Evolutionary conservation across 257 asterid genomes (phyloP).

Genomic region (Solanum piurae): DNA sequence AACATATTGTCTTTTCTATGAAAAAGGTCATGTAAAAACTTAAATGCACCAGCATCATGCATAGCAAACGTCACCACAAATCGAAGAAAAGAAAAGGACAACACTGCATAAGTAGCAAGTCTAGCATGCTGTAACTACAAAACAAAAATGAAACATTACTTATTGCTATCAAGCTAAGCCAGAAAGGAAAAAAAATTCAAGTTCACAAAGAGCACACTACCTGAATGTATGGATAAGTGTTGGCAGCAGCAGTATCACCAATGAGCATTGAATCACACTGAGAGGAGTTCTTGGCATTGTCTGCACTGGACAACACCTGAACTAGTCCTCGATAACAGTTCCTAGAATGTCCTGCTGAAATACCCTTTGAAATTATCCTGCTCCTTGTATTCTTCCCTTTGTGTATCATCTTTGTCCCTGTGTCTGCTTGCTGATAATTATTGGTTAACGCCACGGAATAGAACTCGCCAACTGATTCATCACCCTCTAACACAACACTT

Average conservation of each 20-base stretch:
- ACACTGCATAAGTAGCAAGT: not conserved
- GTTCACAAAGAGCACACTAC: slow-evolving; percentile 13
- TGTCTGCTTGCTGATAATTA: slow-evolving; percentile 92
- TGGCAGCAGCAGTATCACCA: slow-evolving; percentile 79
- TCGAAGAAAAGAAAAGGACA: not conserved
- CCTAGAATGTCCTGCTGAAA: slow-evolving; percentile 83
- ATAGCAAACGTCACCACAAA: not conserved
- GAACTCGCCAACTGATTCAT: slow-evolving; percentile 87
- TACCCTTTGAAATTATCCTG: slow-evolving; percentile 89
- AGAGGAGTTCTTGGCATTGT: slow-evolving; percentile 63
- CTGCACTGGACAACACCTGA: slow-evolving; percentile 80
- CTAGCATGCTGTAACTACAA: not conserved
- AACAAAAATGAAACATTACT: not conserved
- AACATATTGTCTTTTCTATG: not conserved
- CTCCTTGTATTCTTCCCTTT: slow-evolving; percentile 93
- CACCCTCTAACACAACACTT: slow-evolving; percentile 87
- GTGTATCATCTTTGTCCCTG: slow-evolving; percentile 97
- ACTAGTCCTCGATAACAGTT: slow-evolving; percentile 93
- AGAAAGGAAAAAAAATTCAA: not conserved
- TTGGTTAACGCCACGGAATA: slow-evolving; percentile 93
- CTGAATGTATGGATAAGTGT: slow-evolving; percentile 94
- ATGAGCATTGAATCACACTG: slow-evolving; percentile 98
- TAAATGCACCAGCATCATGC: not conserved
- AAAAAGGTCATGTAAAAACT: not conserved
- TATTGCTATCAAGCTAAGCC: not conserved